These are phyloP conservation scores for Recurvomyces mirabilis DNA, from an alignment of 495 filamentous ascomycete species.

Conservation along the genomic window DNA sequence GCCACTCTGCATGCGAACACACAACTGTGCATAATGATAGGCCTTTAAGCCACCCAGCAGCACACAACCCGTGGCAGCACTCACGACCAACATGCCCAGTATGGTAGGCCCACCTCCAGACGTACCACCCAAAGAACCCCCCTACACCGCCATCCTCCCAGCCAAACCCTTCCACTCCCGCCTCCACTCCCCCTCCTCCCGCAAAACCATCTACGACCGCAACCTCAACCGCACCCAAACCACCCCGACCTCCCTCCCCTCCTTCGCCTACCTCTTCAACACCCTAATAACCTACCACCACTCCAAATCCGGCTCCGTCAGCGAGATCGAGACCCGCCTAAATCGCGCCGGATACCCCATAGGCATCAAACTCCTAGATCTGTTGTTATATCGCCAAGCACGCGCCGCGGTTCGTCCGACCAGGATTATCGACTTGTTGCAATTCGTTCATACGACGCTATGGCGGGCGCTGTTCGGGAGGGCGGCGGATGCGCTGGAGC, in stretches of 20 bases:
- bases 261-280: slow-evolving; percentile 89
- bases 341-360: slow-evolving; percentile 93
- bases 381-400: slow-evolving; percentile 72
- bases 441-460: slow-evolving; percentile 82
- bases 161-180: slow-evolving; percentile 13
- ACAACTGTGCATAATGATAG: too few relatives aligned
- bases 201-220: slow-evolving; percentile 96
- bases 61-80: too few relatives aligned
- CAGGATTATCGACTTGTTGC: slow-evolving; percentile 80
- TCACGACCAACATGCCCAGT: too few relatives aligned
- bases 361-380: slow-evolving; percentile 86
- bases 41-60: too few relatives aligned
- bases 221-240: slow-evolving; percentile 80
- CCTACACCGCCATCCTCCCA: too few relatives aligned
- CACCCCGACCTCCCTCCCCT: slow-evolving; percentile 76
- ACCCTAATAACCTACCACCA: slow-evolving; percentile 98
- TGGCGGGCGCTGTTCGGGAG: slow-evolving; percentile 89
- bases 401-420: slow-evolving; percentile 66
- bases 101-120: too few relatives aligned
- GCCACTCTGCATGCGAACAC: too few relatives aligned
- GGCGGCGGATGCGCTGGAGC: slow-evolving; percentile 83
- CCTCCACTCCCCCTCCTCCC: slow-evolving; percentile 86
- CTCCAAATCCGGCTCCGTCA: slow-evolving; percentile 75
- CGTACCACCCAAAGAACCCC: too few relatives aligned
- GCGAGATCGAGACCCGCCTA: slow-evolving; percentile 82